Evolutionary conservation across 352 stramenopile genomes (phyloP).

Genomic region (Labyrinthula sp.): DNA sequence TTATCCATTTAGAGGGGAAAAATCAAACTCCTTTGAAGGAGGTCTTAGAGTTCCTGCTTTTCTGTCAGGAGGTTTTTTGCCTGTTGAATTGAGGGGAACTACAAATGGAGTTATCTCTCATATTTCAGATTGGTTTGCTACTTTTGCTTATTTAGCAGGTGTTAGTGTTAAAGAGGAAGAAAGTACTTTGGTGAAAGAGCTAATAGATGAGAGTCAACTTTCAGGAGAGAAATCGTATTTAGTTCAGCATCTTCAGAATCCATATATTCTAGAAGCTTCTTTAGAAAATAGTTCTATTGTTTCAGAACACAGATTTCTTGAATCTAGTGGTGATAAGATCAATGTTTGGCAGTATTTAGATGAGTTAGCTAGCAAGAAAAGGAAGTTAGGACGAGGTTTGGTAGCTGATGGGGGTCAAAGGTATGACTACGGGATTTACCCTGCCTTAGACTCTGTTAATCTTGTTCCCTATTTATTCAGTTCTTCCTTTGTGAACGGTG

Average conservation of each 20-base stretch:
- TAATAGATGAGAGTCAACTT: too few species aligned
- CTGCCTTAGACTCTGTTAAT: constrained; percentile 10
- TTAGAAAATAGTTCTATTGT: too few species aligned
- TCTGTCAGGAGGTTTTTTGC: constrained; percentile 10
- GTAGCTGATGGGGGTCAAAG: not conserved
- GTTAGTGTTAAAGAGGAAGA: constrained; percentile 16
- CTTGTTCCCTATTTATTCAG: constrained; percentile 12
- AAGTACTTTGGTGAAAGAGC: too few species aligned
- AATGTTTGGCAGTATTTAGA: constrained; percentile 14
- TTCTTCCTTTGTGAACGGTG: constrained; percentile 6
- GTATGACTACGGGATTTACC: constrained; percentile 12
- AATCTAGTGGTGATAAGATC: constrained; percentile 3
- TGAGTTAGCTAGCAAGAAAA: not conserved
- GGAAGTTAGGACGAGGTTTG: too few species aligned
- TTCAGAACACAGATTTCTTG: constrained; percentile 1
- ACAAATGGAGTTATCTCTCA: constrained; percentile 13
- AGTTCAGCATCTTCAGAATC: too few species aligned
- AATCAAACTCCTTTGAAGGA: constrained; percentile 17
- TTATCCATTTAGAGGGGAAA: constrained; percentile 16
- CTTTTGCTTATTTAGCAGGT: constrained; percentile 19
- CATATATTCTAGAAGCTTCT: too few species aligned
- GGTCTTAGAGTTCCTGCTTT: constrained; percentile 8
- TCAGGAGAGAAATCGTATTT: too few species aligned
- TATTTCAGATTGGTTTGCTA: constrained; percentile 26
- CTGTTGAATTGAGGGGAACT: constrained; percentile 5